Evolutionary conservation across 1,284 basidiomycete genomes (phyloP).

Genomic region (Sanguinoderma infundibulare): DNA sequence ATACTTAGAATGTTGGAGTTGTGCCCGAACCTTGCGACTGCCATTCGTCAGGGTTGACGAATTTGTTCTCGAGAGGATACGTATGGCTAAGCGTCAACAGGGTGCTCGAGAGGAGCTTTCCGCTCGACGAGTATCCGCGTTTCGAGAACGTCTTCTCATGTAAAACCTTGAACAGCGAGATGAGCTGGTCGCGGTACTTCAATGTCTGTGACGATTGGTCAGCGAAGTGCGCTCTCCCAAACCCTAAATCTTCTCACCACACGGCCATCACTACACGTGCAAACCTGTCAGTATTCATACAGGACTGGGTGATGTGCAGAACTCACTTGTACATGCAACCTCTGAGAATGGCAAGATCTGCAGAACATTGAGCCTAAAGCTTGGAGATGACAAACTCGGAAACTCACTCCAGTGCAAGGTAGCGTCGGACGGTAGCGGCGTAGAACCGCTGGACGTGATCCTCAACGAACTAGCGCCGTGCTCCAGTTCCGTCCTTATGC

Average conservation of each 20-base stretch:
- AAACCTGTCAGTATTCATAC: background rate
- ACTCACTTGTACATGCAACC: conserved; percentile 74
- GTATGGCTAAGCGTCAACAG: conserved; percentile 81
- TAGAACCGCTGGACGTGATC: conserved; percentile 78
- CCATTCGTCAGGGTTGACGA: conserved; percentile 85
- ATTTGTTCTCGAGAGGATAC: conserved; percentile 85
- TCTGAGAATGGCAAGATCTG: conserved; percentile 71
- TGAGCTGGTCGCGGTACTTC: conserved; percentile 63
- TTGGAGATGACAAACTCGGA: background rate
- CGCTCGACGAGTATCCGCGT: conserved; percentile 83
- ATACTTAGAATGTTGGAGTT: background rate
- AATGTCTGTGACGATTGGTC: conserved; percentile 39
- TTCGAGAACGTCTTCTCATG: conserved; percentile 80
- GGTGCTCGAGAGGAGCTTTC: conserved; percentile 78
- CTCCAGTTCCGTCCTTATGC: conserved; percentile 81
- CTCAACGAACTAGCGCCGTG: conserved; percentile 86
- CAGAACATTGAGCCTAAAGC: background rate
- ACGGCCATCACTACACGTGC: conserved; percentile 57
- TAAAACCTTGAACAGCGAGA: conserved; percentile 71
- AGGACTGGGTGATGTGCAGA: background rate
- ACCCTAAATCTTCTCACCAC: conserved; percentile 46
- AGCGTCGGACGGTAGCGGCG: conserved; percentile 80
- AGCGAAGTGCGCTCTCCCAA: background rate
- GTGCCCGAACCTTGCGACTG: conserved; percentile 62
- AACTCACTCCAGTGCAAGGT: conserved; percentile 87